Evolutionary conservation across 768 basidiomycete genomes (phyloP), one percentile per base, ranked within the genome.

Genomic region (Leucocoprinus birnbaumii): DNA sequence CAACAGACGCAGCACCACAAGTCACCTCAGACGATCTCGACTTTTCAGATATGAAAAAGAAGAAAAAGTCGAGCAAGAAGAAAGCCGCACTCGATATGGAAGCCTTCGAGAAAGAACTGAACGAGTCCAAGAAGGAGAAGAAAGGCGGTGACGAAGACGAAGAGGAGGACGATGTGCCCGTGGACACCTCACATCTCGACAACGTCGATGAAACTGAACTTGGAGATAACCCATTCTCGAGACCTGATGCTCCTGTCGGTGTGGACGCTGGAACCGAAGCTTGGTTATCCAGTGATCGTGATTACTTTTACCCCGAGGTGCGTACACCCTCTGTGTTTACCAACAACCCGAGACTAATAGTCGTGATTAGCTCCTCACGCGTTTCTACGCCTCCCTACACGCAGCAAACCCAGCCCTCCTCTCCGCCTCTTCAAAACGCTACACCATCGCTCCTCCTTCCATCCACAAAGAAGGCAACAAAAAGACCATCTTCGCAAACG

Each of bases 11-110:
- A 35, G 69, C 70, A 50, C 68, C 76, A 7, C 71, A 76, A n/a
- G 75, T 78, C 54, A 77, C 77, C 3, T 75, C 82, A 10, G 92
- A 89, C 58, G 94, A 94, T 62, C 79, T 95, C 56, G 91, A 94
- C 73, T 98, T 98, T 68, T 92, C 90, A 6, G 96, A 98, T 67
- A 79, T 98, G 69, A 97, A 98, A 77, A 96, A 94, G 80, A 95
- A 95, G 78, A 95, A 94, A 74, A 94, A 94, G 66, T 78, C 80
- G 26, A 73, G 80, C 57, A 86, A 87, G 74, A 96, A 95, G 77
- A 98, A 96, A 74, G 82, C 87, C 18, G 84, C 90, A 2, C 86
- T 89, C 50, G 92, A 94, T 67, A 75, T 96, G 63, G 93, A 96
- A 66, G 94, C 91, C 1, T 96, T 97, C 63, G 94, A 96, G 78